Evolutionary conservation across 768 basidiomycete species (phyloP).

Genomic region (Candolleomyces aberdarensis): DNA sequence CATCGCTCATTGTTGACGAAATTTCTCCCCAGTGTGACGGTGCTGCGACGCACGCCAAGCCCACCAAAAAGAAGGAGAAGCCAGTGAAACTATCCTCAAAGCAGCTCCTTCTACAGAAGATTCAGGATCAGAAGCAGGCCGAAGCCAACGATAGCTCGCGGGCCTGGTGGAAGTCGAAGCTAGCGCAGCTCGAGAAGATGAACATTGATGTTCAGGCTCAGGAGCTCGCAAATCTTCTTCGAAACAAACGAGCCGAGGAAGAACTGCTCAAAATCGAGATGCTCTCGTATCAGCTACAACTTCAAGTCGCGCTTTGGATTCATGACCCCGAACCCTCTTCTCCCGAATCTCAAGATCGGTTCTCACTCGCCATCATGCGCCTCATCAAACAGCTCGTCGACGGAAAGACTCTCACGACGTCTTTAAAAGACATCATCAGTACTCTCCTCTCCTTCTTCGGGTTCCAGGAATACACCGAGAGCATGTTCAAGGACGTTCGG

Average conservation of each 20-base stretch:
- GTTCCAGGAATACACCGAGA: constrained; percentile 36
- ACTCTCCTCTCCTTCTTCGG: constrained; percentile 45
- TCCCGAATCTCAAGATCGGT: constrained; percentile 38
- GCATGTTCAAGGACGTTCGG: constrained; percentile 17
- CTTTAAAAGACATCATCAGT: constrained; percentile 33
- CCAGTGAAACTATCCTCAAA: constrained; percentile 19
- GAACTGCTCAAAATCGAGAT: constrained; percentile 48
- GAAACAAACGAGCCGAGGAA: constrained; percentile 43
- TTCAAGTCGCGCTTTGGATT: constrained; percentile 52
- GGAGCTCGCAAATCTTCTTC: constrained; percentile 34
- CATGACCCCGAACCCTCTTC: constrained; percentile 38
- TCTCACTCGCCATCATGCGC: constrained; percentile 44
- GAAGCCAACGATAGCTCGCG: constrained; percentile 36
- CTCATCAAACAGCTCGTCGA: constrained; percentile 45
- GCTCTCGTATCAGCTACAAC: constrained; percentile 49
- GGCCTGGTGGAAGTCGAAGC: constrained; percentile 52
- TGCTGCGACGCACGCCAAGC: not conserved
- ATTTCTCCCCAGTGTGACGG: not conserved
- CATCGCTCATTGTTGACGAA: no score
- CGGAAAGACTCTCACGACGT: constrained; percentile 31
- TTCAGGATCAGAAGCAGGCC: constrained; percentile 41
- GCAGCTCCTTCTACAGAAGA: constrained; percentile 36
- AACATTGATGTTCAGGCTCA: constrained; percentile 29
- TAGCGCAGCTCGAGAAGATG: constrained; percentile 35
- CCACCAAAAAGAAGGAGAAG: constrained; percentile 15